A percentile compares a stretch with the other conserved stretches of the same genome.
Conservation (phyloP, 768 basidiomycete species). For the Calocera cornea region DNA sequence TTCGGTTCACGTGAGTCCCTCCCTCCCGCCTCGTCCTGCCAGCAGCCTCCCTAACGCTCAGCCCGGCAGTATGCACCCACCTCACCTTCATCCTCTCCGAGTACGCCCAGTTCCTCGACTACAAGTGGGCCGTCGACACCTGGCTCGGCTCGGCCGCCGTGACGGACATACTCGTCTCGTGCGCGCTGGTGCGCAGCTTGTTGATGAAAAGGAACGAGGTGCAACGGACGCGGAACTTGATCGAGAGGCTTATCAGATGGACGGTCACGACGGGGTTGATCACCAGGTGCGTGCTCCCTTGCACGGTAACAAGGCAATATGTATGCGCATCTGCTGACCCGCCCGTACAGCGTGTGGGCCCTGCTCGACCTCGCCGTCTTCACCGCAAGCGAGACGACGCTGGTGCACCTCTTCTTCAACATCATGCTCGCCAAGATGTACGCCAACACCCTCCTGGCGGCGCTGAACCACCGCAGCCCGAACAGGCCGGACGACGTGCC, state of each 20-base stretch:
- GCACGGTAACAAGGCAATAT: not conserved
- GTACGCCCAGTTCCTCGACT: conserved; percentile 1
- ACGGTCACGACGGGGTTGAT: not conserved
- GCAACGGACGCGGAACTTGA: conserved; percentile 4
- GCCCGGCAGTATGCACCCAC: not conserved
- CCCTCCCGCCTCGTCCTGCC: not conserved
- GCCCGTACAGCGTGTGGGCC: not conserved
- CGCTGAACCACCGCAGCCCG: not conserved
- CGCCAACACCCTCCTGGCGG: not conserved
- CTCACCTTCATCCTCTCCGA: not conserved
- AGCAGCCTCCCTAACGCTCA: not conserved
- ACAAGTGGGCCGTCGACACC: conserved; percentile 3
- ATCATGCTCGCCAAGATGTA: conserved; percentile 1
- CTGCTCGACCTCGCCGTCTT: not conserved
- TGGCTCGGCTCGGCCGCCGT: not conserved
- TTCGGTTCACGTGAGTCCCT: not conserved
- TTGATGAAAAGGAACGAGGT: conserved; percentile 2
- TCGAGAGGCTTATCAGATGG: not conserved
- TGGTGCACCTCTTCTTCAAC: conserved; percentile 1
- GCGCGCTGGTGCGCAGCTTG: not conserved
- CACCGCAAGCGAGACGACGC: not conserved
- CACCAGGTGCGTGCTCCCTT: not conserved
- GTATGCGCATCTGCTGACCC: not conserved
- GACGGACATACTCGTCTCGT: not conserved
- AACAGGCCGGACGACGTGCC: not conserved